Evolutionary conservation across 768 basidiomycete species (phyloP).

Genomic region (Boletus subparvulus): DNA sequence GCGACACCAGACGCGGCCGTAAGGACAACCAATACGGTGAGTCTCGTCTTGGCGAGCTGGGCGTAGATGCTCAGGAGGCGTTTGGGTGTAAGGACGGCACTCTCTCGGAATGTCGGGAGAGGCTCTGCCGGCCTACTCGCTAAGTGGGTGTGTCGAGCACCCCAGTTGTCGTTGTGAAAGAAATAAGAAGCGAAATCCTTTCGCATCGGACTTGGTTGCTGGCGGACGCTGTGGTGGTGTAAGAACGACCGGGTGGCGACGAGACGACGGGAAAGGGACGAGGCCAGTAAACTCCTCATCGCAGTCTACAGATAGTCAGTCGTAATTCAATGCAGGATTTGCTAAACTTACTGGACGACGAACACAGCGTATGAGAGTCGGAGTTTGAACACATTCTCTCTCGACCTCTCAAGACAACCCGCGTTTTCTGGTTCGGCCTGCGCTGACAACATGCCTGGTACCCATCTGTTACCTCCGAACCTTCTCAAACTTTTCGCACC

Average conservation of each 20-base stretch:
- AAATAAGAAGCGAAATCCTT: slow-evolving; percentile 54
- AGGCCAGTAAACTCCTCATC: slow-evolving; percentile 18
- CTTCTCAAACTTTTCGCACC: slow-evolving; percentile 96
- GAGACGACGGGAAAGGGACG: slow-evolving; percentile 9
- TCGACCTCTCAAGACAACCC: slow-evolving; percentile 6
- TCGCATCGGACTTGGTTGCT: slow-evolving; percentile 15
- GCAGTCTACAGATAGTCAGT: slow-evolving; percentile 1
- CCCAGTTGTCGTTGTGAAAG: slow-evolving; percentile 62
- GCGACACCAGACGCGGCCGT: slow-evolving; percentile 93
- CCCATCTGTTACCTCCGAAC: slow-evolving; percentile 91
- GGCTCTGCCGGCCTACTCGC: slow-evolving; percentile 12
- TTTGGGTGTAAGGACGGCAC: slow-evolving; percentile 45
- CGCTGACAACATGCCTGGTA: slow-evolving; percentile 51
- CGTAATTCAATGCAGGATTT: background rate
- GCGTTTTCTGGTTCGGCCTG: slow-evolving; percentile 7
- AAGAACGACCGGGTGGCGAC: slow-evolving; percentile 7
- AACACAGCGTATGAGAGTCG: slow-evolving; percentile 14
- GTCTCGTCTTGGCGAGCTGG: slow-evolving; percentile 81
- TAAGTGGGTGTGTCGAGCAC: slow-evolving; percentile 15
- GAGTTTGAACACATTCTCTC: slow-evolving; percentile 30
- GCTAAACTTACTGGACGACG: slow-evolving; percentile 4
- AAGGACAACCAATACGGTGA: slow-evolving; percentile 81
- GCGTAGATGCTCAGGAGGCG: slow-evolving; percentile 66
- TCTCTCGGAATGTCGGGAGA: slow-evolving; percentile 35
- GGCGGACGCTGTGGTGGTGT: background rate